Evolutionary conservation across 2,329 filamentous ascomycete species (phyloP).

Genomic region (Ceratocystis smalleyi): DNA sequence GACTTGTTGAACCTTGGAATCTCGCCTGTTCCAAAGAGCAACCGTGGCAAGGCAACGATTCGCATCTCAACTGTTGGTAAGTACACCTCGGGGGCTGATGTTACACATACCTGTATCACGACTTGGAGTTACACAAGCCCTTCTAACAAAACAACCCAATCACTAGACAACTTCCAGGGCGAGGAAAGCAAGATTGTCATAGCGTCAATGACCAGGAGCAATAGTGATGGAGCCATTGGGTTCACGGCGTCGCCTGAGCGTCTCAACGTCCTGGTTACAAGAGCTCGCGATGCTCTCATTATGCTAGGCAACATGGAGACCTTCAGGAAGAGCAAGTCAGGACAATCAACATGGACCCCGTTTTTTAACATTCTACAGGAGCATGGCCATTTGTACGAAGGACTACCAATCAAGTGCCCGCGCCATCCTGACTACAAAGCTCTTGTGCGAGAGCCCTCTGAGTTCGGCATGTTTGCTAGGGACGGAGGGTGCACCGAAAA

Average conservation of each 20-base stretch:
- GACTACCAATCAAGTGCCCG: conserved; percentile 44
- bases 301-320: conserved; percentile 55
- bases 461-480: conserved; percentile 48
- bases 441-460: conserved; percentile 31
- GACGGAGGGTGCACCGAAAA: conserved; percentile 52
- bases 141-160: background rate
- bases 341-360: conserved; percentile 35
- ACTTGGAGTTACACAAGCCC: no score
- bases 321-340: conserved; percentile 39
- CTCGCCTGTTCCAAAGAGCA: conserved; percentile 33
- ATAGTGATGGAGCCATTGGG: conserved; percentile 47
- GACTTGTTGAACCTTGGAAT: conserved; percentile 50
- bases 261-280: conserved; percentile 53
- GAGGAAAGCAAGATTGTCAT: conserved; percentile 63
- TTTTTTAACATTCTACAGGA: conserved; percentile 42
- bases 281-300: conserved; percentile 50
- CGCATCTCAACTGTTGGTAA: conserved; percentile 54
- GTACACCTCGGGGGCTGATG: conserved; percentile 18
- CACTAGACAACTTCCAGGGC: conserved; percentile 59
- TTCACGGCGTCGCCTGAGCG: conserved; percentile 53
- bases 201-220: conserved; percentile 51
- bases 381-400: conserved; percentile 39
- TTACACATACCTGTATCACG: background rate
- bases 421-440: conserved; percentile 37
- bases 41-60: conserved; percentile 38